These are phyloP conservation scores for Alternaria gansuensis DNA, from an alignment of 2,329 filamentous ascomycete genomes.

Conservation along the genomic window DNA sequence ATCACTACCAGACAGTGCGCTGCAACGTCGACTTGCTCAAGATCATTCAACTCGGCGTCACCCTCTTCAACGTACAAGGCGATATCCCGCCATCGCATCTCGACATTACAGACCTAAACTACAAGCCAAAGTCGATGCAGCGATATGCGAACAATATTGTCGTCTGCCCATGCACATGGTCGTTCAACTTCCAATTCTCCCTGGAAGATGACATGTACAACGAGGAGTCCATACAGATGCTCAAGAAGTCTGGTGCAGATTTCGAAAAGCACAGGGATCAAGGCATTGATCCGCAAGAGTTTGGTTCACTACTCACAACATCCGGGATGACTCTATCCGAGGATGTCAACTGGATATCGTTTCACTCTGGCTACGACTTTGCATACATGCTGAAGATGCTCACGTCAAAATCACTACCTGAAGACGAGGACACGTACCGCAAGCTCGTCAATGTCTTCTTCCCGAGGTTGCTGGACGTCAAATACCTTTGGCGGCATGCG, in stretches of 20 bases:
- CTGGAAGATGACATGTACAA: slow-evolving; percentile 98
- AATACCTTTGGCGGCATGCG: slow-evolving; percentile 94
- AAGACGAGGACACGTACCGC: slow-evolving; percentile 90
- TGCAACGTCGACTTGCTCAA: slow-evolving; percentile 98
- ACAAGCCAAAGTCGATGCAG: slow-evolving; percentile 57
- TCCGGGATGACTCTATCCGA: slow-evolving; percentile 90
- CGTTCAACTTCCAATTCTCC: slow-evolving; percentile 98
- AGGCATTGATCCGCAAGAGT: slow-evolving; percentile 89
- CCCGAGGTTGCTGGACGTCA: slow-evolving; percentile 92
- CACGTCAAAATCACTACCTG: slow-evolving; percentile 80
- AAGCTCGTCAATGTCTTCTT: slow-evolving; percentile 91
- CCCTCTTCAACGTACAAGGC: slow-evolving; percentile 89
- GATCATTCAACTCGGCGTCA: slow-evolving; percentile 96
- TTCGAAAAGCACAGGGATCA: slow-evolving; percentile 84
- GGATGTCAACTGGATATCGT: slow-evolving; percentile 94
- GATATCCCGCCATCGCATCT: slow-evolving; percentile 81
- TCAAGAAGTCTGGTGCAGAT: slow-evolving; percentile 91
- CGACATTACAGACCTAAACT: slow-evolving; percentile 55
- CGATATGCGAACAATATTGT: slow-evolving; percentile 62
- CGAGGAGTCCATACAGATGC: slow-evolving; percentile 89
- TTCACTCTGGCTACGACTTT: slow-evolving; percentile 98
- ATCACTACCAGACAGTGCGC: slow-evolving; percentile 97
- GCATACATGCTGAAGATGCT: slow-evolving; percentile 96
- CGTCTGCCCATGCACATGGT: slow-evolving; percentile 90
- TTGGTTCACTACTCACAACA: slow-evolving; percentile 87